Conservation (phyloP, 2,329 filamentous ascomycete genomes). For the Verticillium klebahnii region DNA sequence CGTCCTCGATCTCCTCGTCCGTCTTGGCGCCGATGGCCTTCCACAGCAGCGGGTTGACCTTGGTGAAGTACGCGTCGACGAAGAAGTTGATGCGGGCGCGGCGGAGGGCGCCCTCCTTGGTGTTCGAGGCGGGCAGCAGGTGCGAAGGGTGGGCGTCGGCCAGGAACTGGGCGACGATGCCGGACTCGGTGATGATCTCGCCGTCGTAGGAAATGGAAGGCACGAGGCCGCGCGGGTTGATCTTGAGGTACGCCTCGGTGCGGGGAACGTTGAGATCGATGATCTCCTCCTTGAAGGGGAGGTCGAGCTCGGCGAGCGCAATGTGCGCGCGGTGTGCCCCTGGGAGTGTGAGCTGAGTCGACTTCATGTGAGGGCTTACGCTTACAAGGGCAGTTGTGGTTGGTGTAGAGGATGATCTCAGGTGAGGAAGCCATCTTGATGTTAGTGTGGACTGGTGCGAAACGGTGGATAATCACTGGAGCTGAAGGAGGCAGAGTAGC, state of each 20-base stretch:
- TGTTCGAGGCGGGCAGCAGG: constrained; percentile 53
- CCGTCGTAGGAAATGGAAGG: constrained; percentile 63
- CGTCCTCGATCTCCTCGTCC: constrained; percentile 43
- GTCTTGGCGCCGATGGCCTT: constrained; percentile 42
- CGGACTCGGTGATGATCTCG: constrained; percentile 69
- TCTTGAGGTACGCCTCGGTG: constrained; percentile 66
- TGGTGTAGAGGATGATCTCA: constrained; percentile 66
- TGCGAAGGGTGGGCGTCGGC: constrained; percentile 66
- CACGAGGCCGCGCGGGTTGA: constrained; percentile 78
- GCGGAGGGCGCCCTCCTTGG: constrained; percentile 48
- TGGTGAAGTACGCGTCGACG: constrained; percentile 63
- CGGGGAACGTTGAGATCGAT: constrained; percentile 68
- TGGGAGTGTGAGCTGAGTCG: constrained; percentile 15
- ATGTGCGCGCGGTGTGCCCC: constrained; percentile 73
- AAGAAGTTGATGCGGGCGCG: constrained; percentile 70
- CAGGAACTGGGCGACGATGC: constrained; percentile 66
- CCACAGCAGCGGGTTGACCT: constrained; percentile 46
- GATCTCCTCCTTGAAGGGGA: constrained; percentile 65
- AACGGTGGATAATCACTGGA: too few relatives aligned
- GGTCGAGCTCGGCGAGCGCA: constrained; percentile 58
- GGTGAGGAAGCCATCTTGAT: not conserved
- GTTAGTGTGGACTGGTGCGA: not conserved
- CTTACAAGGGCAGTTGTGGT: constrained; percentile 61
- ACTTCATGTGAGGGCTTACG: not conserved
- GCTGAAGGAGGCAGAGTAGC: too few relatives aligned